A percentile compares a stretch with the other conserved stretches of the same genome.
Evolutionary conservation across 2,329 filamentous ascomycete genomes (phyloP).

Genomic region (Phialophora tarda): DNA sequence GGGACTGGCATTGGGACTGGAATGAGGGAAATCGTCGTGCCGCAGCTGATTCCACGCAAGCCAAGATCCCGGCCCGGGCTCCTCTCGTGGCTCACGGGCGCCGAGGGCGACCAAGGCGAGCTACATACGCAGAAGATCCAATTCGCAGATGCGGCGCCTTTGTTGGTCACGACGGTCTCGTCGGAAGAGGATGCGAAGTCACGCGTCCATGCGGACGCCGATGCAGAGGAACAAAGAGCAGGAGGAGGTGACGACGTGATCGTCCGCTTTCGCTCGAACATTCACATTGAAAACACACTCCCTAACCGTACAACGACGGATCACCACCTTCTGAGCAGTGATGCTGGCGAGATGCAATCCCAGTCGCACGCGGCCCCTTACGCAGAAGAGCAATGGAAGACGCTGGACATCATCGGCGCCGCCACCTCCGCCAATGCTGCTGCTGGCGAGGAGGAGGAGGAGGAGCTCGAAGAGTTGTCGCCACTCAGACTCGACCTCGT

Average conservation of each 20-base stretch:
- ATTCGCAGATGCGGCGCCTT: slow-evolving; percentile 21
- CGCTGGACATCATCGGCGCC: not conserved
- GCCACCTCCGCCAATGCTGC: not conserved
- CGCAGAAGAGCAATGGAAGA: slow-evolving; percentile 12
- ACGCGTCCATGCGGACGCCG: not conserved
- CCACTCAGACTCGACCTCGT: slow-evolving; percentile 18
- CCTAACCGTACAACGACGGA: not conserved
- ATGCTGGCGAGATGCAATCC: not conserved
- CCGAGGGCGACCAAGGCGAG: slow-evolving; percentile 6
- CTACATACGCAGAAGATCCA: slow-evolving; percentile 24
- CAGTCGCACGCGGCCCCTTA: not conserved
- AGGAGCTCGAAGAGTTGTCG: too few species aligned
- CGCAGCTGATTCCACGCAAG: slow-evolving; percentile 23
- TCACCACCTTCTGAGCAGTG: not conserved
- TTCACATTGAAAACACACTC: slow-evolving; percentile 19
- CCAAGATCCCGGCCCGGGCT: not conserved
- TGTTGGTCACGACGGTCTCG: slow-evolving; percentile 20
- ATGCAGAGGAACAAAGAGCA: not conserved
- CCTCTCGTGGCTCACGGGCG: slow-evolving; percentile 11
- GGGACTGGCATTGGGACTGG: not conserved
- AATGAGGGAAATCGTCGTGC: slow-evolving; percentile 11
- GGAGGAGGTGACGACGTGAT: slow-evolving; percentile 14
- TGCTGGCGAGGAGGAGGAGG: not conserved
- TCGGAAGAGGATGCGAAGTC: slow-evolving; percentile 17
- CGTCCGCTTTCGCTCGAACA: slow-evolving; percentile 25